Conservation (phyloP, 148 eudicot species). For the Suaeda aralocaspica region DNA sequence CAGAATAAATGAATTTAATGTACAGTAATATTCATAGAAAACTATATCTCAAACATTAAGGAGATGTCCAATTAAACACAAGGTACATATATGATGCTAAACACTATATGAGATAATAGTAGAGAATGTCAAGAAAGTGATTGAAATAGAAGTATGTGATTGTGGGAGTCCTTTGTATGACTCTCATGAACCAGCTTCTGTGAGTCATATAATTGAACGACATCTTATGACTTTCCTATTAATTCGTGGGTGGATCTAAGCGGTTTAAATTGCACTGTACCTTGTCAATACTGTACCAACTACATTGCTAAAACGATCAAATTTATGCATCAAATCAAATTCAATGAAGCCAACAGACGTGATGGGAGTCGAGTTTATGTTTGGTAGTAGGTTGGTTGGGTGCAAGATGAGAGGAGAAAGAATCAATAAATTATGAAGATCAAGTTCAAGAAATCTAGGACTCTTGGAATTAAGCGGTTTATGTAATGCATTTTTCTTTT, state of each 20-base stretch:
- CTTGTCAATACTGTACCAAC: slow-evolving; percentile 8
- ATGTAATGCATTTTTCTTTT: slow-evolving; percentile 1
- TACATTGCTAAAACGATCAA: background rate
- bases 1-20: background rate
- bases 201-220: slow-evolving; percentile 46
- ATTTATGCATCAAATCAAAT: slow-evolving; percentile 10
- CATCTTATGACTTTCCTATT: slow-evolving; percentile 43
- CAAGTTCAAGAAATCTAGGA: slow-evolving; percentile 14
- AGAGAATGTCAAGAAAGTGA: slow-evolving; percentile 11
- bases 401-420: slow-evolving; percentile 22
- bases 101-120: background rate
- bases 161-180: slow-evolving; percentile 79
- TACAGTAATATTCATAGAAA: no score
- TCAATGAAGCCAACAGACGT: background rate
- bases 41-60: no score
- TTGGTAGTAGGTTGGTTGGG: slow-evolving; percentile 16
- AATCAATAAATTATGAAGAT: slow-evolving; percentile 24
- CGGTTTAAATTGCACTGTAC: slow-evolving; percentile 18
- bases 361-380: background rate
- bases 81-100: background rate
- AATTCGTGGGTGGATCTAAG: slow-evolving; percentile 29
- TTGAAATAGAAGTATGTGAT: slow-evolving; percentile 41
- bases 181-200: slow-evolving; percentile 50
- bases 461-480: slow-evolving; percentile 20
- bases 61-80: slow-evolving; percentile 14